phyloP scores from a whole-genome alignment of 768 basidiomycete genomes.

The Xerocomus spinulosus region DNA sequence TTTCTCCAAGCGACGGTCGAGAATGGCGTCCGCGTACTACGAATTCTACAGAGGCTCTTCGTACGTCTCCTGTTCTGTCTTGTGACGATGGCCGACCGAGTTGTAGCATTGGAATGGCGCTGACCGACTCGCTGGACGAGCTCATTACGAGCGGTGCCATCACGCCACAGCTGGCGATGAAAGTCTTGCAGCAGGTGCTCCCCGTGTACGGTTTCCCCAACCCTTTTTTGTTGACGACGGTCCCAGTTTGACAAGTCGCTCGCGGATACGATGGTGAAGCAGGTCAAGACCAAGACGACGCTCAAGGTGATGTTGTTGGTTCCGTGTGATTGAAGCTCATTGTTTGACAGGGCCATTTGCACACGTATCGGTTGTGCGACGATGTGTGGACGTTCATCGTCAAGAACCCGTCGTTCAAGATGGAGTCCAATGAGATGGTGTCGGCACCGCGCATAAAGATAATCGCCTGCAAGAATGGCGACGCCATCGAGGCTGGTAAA shows the following conservation, averaged over 20 bases:
- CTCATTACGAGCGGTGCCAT: slow-evolving; percentile 95
- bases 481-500: slow-evolving; percentile 79
- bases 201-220: too few species aligned
- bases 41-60: slow-evolving; percentile 91
- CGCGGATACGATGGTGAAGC: slow-evolving; percentile 87
- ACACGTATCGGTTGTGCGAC: slow-evolving; percentile 90
- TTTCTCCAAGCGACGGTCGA: slow-evolving; percentile 7
- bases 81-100: background rate
- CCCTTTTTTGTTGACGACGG: slow-evolving; percentile 14
- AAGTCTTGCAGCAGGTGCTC: slow-evolving; percentile 94
- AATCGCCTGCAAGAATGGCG: slow-evolving; percentile 96
- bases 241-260: slow-evolving; percentile 92
- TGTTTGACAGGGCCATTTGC: slow-evolving; percentile 78
- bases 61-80: slow-evolving; percentile 44
- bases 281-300: slow-evolving; percentile 91
- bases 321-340: too few species aligned
- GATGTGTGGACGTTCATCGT: slow-evolving; percentile 99
- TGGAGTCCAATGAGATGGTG: slow-evolving; percentile 85
- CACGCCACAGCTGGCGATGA: slow-evolving; percentile 97
- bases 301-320: slow-evolving; percentile 58
- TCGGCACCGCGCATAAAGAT: slow-evolving; percentile 84
- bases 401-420: slow-evolving; percentile 89
- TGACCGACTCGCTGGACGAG: slow-evolving; percentile 98
- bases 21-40: slow-evolving; percentile 82
- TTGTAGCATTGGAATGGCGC: slow-evolving; percentile 88